Percentiles rank a stretch among this genome's conserved stretches.
phyloP scores from a whole-genome alignment of 2,329 filamentous ascomycete genomes.

The Colletotrichum sansevieriae region DNA sequence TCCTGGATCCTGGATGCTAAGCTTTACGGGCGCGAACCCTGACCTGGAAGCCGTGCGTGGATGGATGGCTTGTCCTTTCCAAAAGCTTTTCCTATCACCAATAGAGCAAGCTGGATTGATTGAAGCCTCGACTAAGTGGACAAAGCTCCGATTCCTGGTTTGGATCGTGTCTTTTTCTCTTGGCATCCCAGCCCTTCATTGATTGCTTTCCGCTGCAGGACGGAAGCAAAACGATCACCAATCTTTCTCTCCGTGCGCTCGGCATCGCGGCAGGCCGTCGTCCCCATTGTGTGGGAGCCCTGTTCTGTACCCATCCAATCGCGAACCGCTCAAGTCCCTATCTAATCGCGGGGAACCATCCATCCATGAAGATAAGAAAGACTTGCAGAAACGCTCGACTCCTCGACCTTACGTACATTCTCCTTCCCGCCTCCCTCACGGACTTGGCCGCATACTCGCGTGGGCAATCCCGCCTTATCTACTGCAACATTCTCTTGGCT shows the following conservation, averaged over 20 bases:
- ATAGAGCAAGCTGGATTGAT: background rate
- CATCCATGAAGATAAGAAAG: constrained; percentile 32
- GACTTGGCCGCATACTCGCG: constrained; percentile 13
- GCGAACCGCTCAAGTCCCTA: constrained; percentile 9
- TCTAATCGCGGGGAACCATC: constrained; percentile 16
- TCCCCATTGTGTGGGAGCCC: constrained; percentile 25
- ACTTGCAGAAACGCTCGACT: constrained; percentile 10
- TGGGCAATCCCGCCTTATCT: constrained; percentile 27
- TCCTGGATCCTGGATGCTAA: constrained; percentile 15
- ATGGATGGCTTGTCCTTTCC: no score
- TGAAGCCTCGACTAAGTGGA: background rate
- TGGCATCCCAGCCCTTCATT: constrained; percentile 9
- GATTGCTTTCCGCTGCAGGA: background rate
- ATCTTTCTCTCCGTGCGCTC: constrained; percentile 26
- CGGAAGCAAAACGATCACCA: constrained; percentile 11
- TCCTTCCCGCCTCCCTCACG: constrained; percentile 15
- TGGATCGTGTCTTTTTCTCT: background rate
- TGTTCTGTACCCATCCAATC: constrained; percentile 18
- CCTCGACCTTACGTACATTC: constrained; percentile 18
- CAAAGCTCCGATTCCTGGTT: background rate
- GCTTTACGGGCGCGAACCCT: constrained; percentile 30
- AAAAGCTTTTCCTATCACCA: constrained; percentile 2
- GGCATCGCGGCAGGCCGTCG: constrained; percentile 29
- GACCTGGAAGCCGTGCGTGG: constrained; percentile 1
- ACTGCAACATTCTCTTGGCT: constrained; percentile 15